Percentiles rank a stretch among this genome's conserved stretches.
phyloP scores from a whole-genome alignment of 2,329 filamentous ascomycete genomes.

The Cadophora malorum region DNA sequence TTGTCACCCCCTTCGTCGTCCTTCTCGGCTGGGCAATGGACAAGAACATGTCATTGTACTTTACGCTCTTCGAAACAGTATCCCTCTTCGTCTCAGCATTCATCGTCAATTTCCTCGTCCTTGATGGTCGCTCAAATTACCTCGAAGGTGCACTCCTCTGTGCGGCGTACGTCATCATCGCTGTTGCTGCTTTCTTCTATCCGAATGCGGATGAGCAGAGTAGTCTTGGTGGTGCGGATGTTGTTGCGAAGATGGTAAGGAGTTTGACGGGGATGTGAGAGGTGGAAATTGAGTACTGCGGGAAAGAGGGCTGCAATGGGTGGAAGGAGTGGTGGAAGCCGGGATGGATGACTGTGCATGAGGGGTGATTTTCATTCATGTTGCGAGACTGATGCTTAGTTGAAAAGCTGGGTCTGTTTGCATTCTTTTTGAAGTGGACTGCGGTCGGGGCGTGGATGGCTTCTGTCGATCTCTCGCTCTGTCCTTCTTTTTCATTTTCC shows the following conservation, averaged over 20 bases:
- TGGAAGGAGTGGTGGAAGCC: not conserved
- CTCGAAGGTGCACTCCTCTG: slow-evolving; percentile 74
- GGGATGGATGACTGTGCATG: too few species aligned
- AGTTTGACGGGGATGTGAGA: slow-evolving; percentile 22
- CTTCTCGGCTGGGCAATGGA: slow-evolving; percentile 74
- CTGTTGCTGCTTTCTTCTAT: slow-evolving; percentile 21
- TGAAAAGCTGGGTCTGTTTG: too few species aligned
- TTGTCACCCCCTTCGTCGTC: slow-evolving; percentile 73
- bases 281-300: not conserved
- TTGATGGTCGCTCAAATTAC: slow-evolving; percentile 87
- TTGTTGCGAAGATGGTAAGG: slow-evolving; percentile 37
- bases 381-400: too few species aligned
- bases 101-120: slow-evolving; percentile 86
- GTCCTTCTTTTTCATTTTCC: too few species aligned
- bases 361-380: too few species aligned
- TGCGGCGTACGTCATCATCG: slow-evolving; percentile 22
- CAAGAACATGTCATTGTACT: slow-evolving; percentile 79
- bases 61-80: slow-evolving; percentile 88
- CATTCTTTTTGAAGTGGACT: too few species aligned
- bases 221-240: slow-evolving; percentile 43
- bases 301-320: too few species aligned
- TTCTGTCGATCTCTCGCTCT: too few species aligned
- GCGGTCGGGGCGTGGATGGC: too few species aligned
- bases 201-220: slow-evolving; percentile 20
- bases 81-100: slow-evolving; percentile 84